These are phyloP conservation scores for Phytophthora cajani DNA, from an alignment of 352 stramenopile genomes.

Conservation along the genomic window DNA sequence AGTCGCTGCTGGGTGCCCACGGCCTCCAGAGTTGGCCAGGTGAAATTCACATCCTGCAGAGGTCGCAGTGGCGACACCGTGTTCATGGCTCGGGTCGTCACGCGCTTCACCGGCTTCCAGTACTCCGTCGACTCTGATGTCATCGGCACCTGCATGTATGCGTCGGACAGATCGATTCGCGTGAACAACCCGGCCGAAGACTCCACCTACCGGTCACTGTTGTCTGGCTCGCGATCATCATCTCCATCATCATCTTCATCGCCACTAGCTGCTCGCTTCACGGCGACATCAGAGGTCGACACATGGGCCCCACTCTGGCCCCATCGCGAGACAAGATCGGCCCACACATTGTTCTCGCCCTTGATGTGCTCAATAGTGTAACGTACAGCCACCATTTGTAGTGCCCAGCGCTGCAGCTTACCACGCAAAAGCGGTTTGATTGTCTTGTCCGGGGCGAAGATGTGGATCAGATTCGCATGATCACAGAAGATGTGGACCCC, in stretches of 20 bases:
- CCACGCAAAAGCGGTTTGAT: neutral
- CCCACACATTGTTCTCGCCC: neutral
- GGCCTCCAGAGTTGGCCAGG: neutral
- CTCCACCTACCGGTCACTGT: too few relatives aligned
- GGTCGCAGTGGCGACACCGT: neutral
- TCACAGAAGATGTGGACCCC: neutral
- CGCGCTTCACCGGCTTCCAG: too few relatives aligned
- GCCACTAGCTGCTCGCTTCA: neutral
- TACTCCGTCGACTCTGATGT: too few relatives aligned
- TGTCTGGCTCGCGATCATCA: neutral
- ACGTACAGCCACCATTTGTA: neutral
- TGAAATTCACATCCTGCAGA: neutral
- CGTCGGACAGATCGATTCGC: neutral
- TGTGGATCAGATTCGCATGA: neutral
- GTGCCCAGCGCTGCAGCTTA: neutral
- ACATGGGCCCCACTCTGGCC: neutral
- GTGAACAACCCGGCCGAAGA: neutral
- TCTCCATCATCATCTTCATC: neutral
- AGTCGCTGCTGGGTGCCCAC: neutral
- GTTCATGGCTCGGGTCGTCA: too few relatives aligned
- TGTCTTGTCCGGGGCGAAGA: neutral
- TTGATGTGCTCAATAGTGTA: neutral
- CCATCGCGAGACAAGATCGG: neutral
- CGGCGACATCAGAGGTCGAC: neutral
- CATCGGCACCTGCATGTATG: neutral